phyloP scores from a whole-genome alignment of 176 grass and related monocot genomes.

The Chloris gayana region DNA sequence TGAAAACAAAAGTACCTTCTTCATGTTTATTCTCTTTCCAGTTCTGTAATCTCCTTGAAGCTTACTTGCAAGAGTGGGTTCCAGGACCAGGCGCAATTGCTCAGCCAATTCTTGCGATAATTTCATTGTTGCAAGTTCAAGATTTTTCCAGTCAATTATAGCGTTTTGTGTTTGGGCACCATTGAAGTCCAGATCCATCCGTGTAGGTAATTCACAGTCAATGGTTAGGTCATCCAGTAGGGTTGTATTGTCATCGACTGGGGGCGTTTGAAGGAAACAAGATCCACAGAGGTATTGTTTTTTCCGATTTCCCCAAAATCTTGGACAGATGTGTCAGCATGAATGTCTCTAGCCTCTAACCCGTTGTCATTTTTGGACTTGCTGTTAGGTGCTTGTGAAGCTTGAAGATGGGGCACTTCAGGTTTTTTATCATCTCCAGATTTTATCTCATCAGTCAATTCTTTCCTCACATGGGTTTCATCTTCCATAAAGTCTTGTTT shows the following conservation, averaged over 20 bases:
- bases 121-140: constrained; percentile 68
- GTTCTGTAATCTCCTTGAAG: constrained; percentile 99
- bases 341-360: constrained; percentile 42
- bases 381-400: constrained; percentile 56
- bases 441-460: constrained; percentile 44
- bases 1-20: constrained; percentile 70
- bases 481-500: constrained; percentile 60
- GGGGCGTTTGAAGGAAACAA: constrained; percentile 66
- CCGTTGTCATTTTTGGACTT: constrained; percentile 52
- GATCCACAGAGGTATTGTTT: constrained; percentile 43
- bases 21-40: constrained; percentile 99
- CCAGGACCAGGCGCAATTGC: constrained; percentile 94
- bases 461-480: constrained; percentile 52
- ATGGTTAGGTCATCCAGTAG: constrained; percentile 34
- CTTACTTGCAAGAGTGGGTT: constrained; percentile 96
- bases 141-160: constrained; percentile 76
- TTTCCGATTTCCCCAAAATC: constrained; percentile 42
- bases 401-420: constrained; percentile 56
- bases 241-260: constrained; percentile 50
- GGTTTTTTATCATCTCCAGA: constrained; percentile 51
- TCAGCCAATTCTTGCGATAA: constrained; percentile 93
- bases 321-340: constrained; percentile 40
- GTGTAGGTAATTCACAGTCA: constrained; percentile 38
- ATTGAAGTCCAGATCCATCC: constrained; percentile 52
- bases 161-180: constrained; percentile 45